Percentiles rank a stretch among this genome's conserved stretches.
Evolutionary conservation across 106 monocot species (phyloP).

Genomic region (Phalaenopsis aphrodite): DNA sequence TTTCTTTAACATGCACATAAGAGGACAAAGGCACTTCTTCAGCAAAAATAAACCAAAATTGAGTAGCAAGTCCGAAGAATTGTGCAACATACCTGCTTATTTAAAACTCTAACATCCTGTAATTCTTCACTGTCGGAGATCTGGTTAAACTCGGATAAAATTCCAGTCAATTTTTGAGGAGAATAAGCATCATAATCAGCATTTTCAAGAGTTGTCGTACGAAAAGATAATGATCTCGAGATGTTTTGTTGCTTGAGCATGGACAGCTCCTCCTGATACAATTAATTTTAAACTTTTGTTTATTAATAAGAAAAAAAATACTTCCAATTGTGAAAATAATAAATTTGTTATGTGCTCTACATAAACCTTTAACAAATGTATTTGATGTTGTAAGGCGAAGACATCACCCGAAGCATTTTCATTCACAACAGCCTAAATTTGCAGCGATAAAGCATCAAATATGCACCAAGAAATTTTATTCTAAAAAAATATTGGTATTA

Average conservation of each 20-base stretch:
- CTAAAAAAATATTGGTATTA: not conserved
- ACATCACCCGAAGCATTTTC: conserved; percentile 82
- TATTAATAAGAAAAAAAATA: not conserved
- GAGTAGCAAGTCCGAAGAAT: not conserved
- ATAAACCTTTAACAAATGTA: conserved; percentile 72
- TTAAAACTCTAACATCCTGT: conserved; percentile 25
- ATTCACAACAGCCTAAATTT: conserved; percentile 74
- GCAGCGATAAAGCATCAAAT: not conserved
- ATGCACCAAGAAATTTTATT: not conserved
- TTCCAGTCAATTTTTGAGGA: conserved; percentile 5
- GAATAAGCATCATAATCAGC: conserved; percentile 16
- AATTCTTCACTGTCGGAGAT: conserved; percentile 12
- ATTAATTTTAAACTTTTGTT: not conserved
- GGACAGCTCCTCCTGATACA: conserved; percentile 67
- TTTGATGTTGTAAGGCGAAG: conserved; percentile 61
- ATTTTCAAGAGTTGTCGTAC: conserved; percentile 26
- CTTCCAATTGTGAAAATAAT: not conserved
- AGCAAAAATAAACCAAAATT: not conserved
- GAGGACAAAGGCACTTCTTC: not conserved
- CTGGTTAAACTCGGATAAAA: conserved; percentile 15
- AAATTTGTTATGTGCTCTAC: not conserved
- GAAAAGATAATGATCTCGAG: conserved; percentile 68
- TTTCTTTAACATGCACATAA: not conserved
- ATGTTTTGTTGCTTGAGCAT: conserved; percentile 66
- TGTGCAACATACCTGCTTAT: conserved; percentile 49